Evolutionary conservation across 306 rosid genomes (phyloP).

Genomic region (Cotoneaster glaucophyllus): DNA sequence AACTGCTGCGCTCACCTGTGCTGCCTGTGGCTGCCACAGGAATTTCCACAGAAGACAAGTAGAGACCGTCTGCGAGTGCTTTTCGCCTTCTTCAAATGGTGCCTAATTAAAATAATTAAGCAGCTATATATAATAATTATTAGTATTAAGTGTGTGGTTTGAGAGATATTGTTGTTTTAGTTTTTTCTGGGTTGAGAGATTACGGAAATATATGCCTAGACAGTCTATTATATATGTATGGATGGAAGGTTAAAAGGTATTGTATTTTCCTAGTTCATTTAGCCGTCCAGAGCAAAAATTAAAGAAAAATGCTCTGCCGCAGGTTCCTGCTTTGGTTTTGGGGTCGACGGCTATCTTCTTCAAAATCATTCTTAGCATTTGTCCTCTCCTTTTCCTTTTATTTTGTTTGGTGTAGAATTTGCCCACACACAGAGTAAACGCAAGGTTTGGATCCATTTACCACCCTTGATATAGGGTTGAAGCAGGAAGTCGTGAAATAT

Average conservation of each 20-base stretch:
- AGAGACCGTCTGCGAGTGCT: conserved; percentile 43
- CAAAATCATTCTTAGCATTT: no score
- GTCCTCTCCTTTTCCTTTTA: no score
- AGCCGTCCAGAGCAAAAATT: no score
- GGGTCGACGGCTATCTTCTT: no score
- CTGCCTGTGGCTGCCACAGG: conserved; percentile 91
- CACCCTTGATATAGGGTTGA: no score
- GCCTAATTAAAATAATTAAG: neutral
- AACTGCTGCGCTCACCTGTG: conserved; percentile 59
- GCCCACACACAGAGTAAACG: no score
- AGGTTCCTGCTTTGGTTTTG: no score
- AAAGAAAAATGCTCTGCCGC: no score
- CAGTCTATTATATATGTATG: neutral
- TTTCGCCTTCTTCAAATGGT: conserved; percentile 45
- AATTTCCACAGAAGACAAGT: conserved; percentile 70
- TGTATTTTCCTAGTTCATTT: neutral
- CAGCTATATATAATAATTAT: neutral
- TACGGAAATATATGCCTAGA: neutral
- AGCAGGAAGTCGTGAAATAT: no score
- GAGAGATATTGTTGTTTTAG: neutral
- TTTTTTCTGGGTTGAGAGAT: neutral
- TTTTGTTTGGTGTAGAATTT: no score
- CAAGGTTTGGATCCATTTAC: no score
- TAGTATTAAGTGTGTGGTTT: neutral
- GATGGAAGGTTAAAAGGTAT: neutral